Evolutionary conservation across 139 green algal genomes (phyloP).

Genomic region (Chlamydomonas schloesseri): DNA sequence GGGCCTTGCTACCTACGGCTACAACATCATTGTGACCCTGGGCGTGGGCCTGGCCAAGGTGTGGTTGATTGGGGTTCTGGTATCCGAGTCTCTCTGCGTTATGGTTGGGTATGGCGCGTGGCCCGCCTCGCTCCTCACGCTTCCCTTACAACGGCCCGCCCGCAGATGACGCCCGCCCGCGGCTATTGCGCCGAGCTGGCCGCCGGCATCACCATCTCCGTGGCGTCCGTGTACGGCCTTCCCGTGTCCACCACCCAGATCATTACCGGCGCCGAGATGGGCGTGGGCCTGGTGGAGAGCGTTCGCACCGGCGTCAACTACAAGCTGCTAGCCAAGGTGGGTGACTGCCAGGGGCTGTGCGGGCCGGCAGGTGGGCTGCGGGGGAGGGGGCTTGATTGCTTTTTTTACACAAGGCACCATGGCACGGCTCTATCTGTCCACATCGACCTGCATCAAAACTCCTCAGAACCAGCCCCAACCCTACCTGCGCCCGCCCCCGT

Average conservation of each 20-base stretch:
- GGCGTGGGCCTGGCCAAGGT: conserved; percentile 41
- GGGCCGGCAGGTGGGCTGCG: too few species aligned
- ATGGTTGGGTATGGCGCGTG: too few species aligned
- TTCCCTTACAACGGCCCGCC: too few species aligned
- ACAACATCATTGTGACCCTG: conserved; percentile 49
- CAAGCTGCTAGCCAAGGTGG: conserved; percentile 40
- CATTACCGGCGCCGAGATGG: conserved; percentile 56
- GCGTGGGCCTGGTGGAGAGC: conserved; percentile 50
- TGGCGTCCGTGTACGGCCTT: conserved; percentile 61
- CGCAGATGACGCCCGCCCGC: conserved; percentile 66
- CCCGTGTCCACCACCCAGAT: conserved; percentile 66
- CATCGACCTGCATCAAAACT: too few species aligned
- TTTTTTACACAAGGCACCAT: too few species aligned
- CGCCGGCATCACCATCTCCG: conserved; percentile 63
- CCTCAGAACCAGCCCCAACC: too few species aligned
- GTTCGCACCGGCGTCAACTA: conserved; percentile 45
- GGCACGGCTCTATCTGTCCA: too few species aligned
- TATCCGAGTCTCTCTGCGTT: too few species aligned
- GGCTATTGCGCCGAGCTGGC: conserved; percentile 79
- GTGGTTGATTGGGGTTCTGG: background rate
- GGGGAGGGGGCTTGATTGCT: too few species aligned
- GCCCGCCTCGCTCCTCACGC: too few species aligned
- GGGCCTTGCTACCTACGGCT: conserved; percentile 79
- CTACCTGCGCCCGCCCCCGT: too few species aligned
- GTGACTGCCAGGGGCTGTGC: too few species aligned